Base-by-base conservation (phyloP, 129 eudicot genomes). In the Apium graveolens region DNA sequence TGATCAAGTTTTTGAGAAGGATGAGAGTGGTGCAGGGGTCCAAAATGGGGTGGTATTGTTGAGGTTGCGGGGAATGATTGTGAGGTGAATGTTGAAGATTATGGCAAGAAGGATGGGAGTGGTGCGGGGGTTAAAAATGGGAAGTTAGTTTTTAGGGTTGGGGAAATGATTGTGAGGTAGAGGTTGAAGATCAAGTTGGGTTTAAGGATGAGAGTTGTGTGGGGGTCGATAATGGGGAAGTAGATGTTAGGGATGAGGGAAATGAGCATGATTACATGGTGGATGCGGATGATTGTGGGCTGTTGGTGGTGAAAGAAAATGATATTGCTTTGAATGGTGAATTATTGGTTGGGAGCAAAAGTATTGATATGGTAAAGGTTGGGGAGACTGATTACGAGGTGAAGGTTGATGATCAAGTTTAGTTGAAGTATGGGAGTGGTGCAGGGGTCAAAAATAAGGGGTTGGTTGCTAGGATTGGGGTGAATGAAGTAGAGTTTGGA, bases 161-260 rank as follows among this genome's bases (percentile, higher is more conserved):
- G 78, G 65, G 44, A 32, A 53, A 80, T 66, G 75, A 53, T 53
- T 2, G 24, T 45, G 86, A 29, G 78, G 79, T 68, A 3, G 70
- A 81, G 73, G 74, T 79, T 49, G 87, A 79, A 76, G 55, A 86
- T 43, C 75, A 46, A 76, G 57, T 2, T 55, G 65, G 24, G 29
- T 21, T 7, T 42, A n/a, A n/a, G n/a, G n/a, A n/a, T n/a, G n/a
- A n/a, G n/a, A n/a, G n/a, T n/a, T n/a, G n/a, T n/a, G n/a, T 1
- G 21, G 78, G 31, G 18, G 29, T 16, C 11, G 37, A 68, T 13
- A 5, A 4, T 66, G 24, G 7, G 39, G 21, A 79, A 70, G 65
- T 78, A 32, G 74, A 57, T 57, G 24, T 26, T 62, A 49, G 21
- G 24, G 83, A 85, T 43, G 48, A 42, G 73, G 32, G 77, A 45